Percentiles rank a stretch among this genome's conserved stretches.
Conservation (phyloP, 805 yeast genomes). For the Ogataea minuta region DNA sequence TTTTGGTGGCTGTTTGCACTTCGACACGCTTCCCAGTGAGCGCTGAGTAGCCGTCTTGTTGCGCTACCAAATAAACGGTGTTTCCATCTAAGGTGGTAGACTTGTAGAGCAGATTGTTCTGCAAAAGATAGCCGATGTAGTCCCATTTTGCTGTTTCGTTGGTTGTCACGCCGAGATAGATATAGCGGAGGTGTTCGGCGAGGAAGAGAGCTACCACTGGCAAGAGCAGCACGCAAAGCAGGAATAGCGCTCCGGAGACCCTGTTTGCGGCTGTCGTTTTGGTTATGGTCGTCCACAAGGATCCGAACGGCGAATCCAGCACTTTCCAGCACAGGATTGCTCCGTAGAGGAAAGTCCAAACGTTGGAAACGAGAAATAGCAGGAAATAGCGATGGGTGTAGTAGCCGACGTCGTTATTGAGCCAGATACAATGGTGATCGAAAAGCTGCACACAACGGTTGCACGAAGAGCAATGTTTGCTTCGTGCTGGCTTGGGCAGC, state of each 20-base stretch:
- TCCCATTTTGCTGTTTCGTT: constrained; percentile 57
- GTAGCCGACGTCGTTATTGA: constrained; percentile 56
- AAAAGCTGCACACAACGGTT: constrained; percentile 59
- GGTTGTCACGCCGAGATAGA: constrained; percentile 56
- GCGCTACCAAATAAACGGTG: not conserved
- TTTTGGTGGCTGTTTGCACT: constrained; percentile 7
- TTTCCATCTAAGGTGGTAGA: not conserved
- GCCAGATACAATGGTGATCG: constrained; percentile 62
- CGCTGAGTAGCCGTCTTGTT: not conserved
- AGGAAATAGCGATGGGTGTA: constrained; percentile 50
- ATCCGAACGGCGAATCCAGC: constrained; percentile 15
- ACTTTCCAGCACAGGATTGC: constrained; percentile 35
- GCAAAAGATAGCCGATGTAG: constrained; percentile 41
- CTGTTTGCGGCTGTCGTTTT: constrained; percentile 35
- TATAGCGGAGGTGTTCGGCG: constrained; percentile 42
- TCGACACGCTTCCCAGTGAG: constrained; percentile 7
- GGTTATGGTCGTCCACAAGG: constrained; percentile 18
- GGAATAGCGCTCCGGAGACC: constrained; percentile 41
- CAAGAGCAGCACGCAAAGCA: constrained; percentile 39
- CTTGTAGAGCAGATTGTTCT: constrained; percentile 31
- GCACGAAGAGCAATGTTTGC: constrained; percentile 74
- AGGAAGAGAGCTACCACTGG: constrained; percentile 40
- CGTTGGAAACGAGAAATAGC: constrained; percentile 35
- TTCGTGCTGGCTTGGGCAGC: constrained; percentile 68
- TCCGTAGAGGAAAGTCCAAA: constrained; percentile 42